Evolutionary conservation across 306 rosid species (phyloP), one percentile per base, ranked within the genome.

Genomic region (Cucurbita moschata): DNA sequence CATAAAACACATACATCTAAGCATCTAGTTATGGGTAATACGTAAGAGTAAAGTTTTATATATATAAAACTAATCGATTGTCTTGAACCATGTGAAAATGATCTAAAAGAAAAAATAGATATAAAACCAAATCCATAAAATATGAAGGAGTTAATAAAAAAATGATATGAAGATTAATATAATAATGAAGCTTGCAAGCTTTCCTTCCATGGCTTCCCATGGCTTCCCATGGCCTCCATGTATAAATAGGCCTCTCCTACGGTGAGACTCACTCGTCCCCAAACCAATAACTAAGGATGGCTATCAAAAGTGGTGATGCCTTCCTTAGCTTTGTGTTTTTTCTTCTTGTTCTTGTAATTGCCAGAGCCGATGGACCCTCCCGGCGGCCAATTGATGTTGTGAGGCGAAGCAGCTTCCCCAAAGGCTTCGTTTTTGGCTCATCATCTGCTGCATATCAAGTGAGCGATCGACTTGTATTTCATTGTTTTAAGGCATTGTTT

Each of bases 381-480:
- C 9, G 0, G 0, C 4, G 0, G 0, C 43, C 19, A 3, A 13
- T 60, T 13, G 19, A 60, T 13, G 19, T 30, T 12, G 18, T 35
- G 18, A 12, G 10, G 0, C 60, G 83, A 21, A 80, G 55, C 70
- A 71, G 64, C 15, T 80, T 76, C 37, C 80, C 80, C 4, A 16
- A 35, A 9, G 77, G 77, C n/a, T 80, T 80, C 53, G 38, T 72
- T n/a, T 80, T 80, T n/a, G 83, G 80, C 7, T n/a, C 83, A 71
- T 70, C 83, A 4, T 71, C 80, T 11, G 2, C 83, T 4, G 58
- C 83, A 54, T 80, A 80, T 66, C 83, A 80, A 77, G 80, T 80
- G 47, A 57, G 4, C 26, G 1, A 14, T 5, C 1, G 53, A 21
- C 16, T 40, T 67, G 3, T 16, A 1, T 43, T 46, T 42, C 52